Conservation (phyloP, 108 stramenopile species). For the Cyclotella distinguenda region DNA sequence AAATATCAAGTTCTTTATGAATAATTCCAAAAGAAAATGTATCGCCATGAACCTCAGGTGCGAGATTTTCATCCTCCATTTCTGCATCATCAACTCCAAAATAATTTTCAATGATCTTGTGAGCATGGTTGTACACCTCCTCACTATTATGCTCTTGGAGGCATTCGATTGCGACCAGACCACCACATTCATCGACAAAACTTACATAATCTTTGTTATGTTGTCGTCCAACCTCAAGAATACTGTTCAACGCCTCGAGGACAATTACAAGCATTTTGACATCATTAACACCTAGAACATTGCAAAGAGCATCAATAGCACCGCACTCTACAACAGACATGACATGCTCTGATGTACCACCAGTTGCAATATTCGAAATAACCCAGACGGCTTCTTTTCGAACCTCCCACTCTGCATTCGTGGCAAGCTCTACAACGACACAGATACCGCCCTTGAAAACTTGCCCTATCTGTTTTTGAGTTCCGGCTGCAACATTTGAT, state of each 20-base stretch:
- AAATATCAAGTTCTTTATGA: neutral
- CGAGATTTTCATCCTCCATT: slow-evolving; percentile 71
- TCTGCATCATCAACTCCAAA: slow-evolving; percentile 77
- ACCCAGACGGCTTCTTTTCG: slow-evolving; percentile 91
- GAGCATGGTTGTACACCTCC: slow-evolving; percentile 71
- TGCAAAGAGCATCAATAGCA: slow-evolving; percentile 70
- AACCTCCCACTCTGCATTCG: slow-evolving; percentile 78
- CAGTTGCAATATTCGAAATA: slow-evolving; percentile 76
- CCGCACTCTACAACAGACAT: slow-evolving; percentile 62
- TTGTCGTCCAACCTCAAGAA: slow-evolving; percentile 55
- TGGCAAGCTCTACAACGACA: slow-evolving; percentile 53
- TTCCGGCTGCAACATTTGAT: slow-evolving; percentile 94
- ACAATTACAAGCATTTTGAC: slow-evolving; percentile 56
- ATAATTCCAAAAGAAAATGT: slow-evolving; percentile 57
- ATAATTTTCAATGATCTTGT: slow-evolving; percentile 78
- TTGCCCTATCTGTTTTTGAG: slow-evolving; percentile 60
- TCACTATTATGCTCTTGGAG: slow-evolving; percentile 84
- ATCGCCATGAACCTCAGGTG: slow-evolving; percentile 49
- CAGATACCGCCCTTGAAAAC: slow-evolving; percentile 53
- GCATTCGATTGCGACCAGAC: slow-evolving; percentile 73
- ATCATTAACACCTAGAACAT: slow-evolving; percentile 60
- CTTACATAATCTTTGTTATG: slow-evolving; percentile 33
- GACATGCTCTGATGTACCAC: slow-evolving; percentile 56
- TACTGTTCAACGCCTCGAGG: slow-evolving; percentile 74
- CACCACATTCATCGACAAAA: slow-evolving; percentile 71